A percentile compares a stretch with the other conserved stretches of the same genome.
Evolutionary conservation across 768 basidiomycete genomes (phyloP).

Genomic region (Tephrocybe sp.): DNA sequence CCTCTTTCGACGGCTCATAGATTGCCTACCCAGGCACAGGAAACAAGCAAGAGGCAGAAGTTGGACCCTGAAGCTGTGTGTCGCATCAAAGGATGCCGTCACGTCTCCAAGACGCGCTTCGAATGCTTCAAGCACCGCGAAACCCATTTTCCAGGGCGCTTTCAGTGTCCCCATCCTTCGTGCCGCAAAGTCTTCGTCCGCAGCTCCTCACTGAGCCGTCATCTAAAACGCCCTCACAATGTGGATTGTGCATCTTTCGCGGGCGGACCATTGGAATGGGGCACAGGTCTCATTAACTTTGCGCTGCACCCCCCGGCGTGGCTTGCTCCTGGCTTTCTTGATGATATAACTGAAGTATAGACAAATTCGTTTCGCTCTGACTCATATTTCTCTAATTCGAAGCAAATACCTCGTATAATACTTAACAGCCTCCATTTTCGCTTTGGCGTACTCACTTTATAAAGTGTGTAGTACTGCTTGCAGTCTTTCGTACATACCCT

Average conservation of each 20-base stretch:
- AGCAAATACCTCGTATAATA: too few relatives aligned
- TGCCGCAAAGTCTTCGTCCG: constrained; percentile 20
- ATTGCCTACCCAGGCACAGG: neutral
- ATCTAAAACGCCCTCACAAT: constrained; percentile 18
- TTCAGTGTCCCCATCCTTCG: constrained; percentile 18
- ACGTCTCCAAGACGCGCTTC: constrained; percentile 19
- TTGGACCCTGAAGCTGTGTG: constrained; percentile 17
- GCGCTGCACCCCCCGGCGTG: constrained; percentile 16
- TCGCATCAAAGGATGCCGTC: constrained; percentile 20
- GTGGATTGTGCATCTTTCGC: constrained; percentile 12
- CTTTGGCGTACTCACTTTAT: too few relatives aligned
- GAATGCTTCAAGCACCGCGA: constrained; percentile 25
- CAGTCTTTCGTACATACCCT: too few relatives aligned
- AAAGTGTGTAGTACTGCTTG: too few relatives aligned
- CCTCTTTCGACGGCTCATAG: neutral
- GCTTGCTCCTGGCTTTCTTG: constrained; percentile 18
- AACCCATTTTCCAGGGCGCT: constrained; percentile 23
- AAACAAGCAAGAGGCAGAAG: constrained; percentile 16
- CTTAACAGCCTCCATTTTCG: too few relatives aligned
- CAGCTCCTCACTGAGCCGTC: constrained; percentile 21
- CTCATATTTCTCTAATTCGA: too few relatives aligned
- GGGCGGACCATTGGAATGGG: constrained; percentile 16
- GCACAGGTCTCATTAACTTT: constrained; percentile 17
- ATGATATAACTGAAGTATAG: constrained; percentile 12
- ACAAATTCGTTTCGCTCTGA: neutral